phyloP scores from a whole-genome alignment of 306 rosid species.

The Castanea mollissima region DNA sequence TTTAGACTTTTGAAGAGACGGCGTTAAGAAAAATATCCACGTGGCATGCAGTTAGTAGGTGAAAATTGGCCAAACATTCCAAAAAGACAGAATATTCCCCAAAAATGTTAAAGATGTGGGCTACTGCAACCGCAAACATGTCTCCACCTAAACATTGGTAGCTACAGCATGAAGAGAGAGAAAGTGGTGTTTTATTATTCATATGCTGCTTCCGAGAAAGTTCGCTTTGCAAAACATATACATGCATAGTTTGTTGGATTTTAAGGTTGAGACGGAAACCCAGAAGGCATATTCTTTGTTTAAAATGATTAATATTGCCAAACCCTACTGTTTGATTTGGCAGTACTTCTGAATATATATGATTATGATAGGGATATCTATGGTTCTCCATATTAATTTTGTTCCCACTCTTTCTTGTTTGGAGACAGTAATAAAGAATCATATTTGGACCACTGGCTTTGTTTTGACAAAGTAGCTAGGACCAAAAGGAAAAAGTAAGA shows the following conservation, averaged over 20 bases:
- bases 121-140: background rate
- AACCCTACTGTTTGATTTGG: no score
- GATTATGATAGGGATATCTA: no score
- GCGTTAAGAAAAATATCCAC: no score
- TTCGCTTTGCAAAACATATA: background rate
- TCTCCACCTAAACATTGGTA: background rate
- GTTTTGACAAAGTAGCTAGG: no score
- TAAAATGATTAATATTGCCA: background rate
- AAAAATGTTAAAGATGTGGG: no score
- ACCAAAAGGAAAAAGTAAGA: no score
- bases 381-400: no score
- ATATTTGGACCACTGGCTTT: background rate
- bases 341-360: no score
- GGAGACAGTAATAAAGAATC: background rate
- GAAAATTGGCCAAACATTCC: no score
- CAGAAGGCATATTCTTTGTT: conserved; percentile 10
- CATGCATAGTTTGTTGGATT: conserved; percentile 4
- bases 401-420: background rate
- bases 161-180: background rate
- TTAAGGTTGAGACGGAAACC: background rate
- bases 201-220: conserved; percentile 33
- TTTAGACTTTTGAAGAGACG: no score
- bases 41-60: no score
- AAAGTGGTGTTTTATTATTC: conserved; percentile 10
- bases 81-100: no score